Evolutionary conservation across 2,329 filamentous ascomycete genomes (phyloP).

Genomic region (Fusarium concolor): DNA sequence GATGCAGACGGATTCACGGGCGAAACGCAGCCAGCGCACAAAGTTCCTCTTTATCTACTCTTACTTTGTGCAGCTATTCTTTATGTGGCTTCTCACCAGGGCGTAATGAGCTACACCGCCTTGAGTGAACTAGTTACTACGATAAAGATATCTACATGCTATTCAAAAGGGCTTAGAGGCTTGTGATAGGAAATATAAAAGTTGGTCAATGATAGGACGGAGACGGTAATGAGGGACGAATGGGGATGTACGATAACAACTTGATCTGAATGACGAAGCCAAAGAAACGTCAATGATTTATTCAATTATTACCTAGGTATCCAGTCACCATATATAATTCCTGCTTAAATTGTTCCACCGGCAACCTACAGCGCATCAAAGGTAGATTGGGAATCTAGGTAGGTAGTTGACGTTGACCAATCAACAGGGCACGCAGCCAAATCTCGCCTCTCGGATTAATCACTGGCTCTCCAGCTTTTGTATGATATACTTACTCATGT

Average conservation of each 20-base stretch:
- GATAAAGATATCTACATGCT: background rate
- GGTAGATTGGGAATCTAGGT: background rate
- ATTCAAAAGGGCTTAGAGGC: background rate
- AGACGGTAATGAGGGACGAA: constrained; percentile 32
- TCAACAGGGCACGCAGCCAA: constrained; percentile 4
- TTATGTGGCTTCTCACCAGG: constrained; percentile 83
- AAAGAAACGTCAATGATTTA: constrained; percentile 21
- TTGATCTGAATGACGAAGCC: constrained; percentile 22
- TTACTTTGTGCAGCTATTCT: constrained; percentile 91
- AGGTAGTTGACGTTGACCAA: background rate
- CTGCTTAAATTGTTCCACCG: background rate
- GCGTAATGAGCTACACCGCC: constrained; percentile 47
- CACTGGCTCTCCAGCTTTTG: background rate
- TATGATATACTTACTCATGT: background rate
- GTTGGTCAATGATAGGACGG: constrained; percentile 1
- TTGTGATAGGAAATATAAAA: constrained; percentile 1
- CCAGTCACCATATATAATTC: background rate
- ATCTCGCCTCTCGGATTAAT: background rate
- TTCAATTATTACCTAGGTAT: background rate
- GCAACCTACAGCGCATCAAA: background rate
- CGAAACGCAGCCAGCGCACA: constrained; percentile 87
- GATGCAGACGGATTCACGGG: constrained; percentile 79
- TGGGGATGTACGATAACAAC: constrained; percentile 31
- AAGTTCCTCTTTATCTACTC: constrained; percentile 96
- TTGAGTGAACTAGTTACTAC: constrained; percentile 4